Evolutionary conservation across 305 asterid species (phyloP), one percentile per base, ranked within the genome.

Genomic region (Striga hermonthica): DNA sequence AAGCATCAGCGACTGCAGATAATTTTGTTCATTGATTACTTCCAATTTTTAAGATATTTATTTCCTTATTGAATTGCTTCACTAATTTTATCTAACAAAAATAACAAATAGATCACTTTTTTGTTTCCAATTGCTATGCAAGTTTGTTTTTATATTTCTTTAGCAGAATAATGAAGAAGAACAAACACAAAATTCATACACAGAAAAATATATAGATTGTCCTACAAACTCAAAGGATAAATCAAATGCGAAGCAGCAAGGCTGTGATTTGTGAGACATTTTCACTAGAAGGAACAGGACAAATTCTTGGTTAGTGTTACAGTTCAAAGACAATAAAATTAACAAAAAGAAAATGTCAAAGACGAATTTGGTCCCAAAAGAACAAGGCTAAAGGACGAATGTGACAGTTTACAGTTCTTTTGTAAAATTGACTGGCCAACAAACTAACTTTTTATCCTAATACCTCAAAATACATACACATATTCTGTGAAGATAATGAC

Each of bases 31-130:
- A 34, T 11, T 5, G 35, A 55, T 50, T 1, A 60, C 16, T 9
- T 28, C 49, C 13, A 38, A 12, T 10, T 61, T 34, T 63, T 36
- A 7, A 57, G 12, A 57, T 56, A 57, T 57, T 5, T 35, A 36
- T 22, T 57, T 57, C 14, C 44, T 57, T 34, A 6, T 38, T 10
- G 60, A 55, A 36, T 12, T 57, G 14, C 14, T 57, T 11, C 62
- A 57, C 45, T 36, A 22, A 36, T 57, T 57, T 12, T 38, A 22
- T 35, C 34, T n/a, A 22, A 55, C 38, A 54, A 16, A 7, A 57
- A 7, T 5, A 57, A 57, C n/a, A 57, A 35, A 16, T 58, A 49
- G 67, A 43, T 28, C 40, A 38, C 45, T 65, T 16, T 58, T 64
- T 43, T 31, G 11, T 13, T 62, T 43, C 50, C n/a, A 36, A 11